Evolutionary conservation across 345 rosid genomes (phyloP), one percentile per base, ranked within the genome.

Genomic region (Mangifera indica): DNA sequence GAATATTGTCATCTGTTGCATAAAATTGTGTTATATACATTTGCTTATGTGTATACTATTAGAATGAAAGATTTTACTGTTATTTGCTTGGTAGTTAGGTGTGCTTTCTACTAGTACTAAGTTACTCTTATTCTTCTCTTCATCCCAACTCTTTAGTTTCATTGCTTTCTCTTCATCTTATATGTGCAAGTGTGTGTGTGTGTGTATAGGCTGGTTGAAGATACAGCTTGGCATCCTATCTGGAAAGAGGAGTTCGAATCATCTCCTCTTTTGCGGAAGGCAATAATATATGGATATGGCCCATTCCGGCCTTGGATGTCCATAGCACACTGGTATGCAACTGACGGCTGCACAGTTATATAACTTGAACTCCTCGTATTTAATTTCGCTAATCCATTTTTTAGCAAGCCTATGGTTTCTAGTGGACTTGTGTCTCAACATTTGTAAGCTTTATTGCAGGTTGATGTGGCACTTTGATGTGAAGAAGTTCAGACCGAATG

Each of bases 221-320:
- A 94, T 71, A 94, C 98, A 73, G 98, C 98, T 69, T 92, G 97
- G 99, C 99, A 87, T 37, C 99, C 99, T 68, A 79, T 94, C 76
- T 73, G 62, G 74, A 81, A 85, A 76, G 88, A 88, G 77, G 97
- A 90, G 82, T 83, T 92, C 73, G 89, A 92, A 55, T 76, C 84
- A 63, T 79, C 89, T 21, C 86, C 96, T 45, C 6, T 70, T 54
- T 55, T 90, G 64, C 88, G 93, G 67, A 92, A 92, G 73, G 91
- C 97, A 55, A 82, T 94, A 65, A 82, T 88, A 40, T 84, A 67
- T 65, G 98, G 92, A 66, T 92, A 92, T 74, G 98, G 98, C 14
- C 98, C 98, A n/a, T 78, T 92, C 68, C 81, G 98, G 65, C 91
- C 98, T 70, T 94, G 91, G 98, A 87, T 94, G 92, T 94, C 98